A percentile compares a stretch with the other conserved stretches of the same genome.
Conservation (phyloP, 805 yeast genomes). For the Kazachstania psychrophila region DNA sequence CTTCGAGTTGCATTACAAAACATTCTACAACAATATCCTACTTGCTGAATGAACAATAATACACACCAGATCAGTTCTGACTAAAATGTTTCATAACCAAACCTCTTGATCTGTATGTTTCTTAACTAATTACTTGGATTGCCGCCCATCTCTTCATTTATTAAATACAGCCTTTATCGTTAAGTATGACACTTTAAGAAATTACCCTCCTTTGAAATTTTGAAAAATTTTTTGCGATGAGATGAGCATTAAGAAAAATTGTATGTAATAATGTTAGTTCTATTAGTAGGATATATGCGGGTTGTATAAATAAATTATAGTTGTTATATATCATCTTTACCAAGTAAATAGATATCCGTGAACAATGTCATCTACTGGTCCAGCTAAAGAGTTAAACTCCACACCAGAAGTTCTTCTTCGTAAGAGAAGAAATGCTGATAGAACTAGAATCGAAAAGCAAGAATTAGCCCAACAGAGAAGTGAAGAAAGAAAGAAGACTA, state of each 20-base stretch:
- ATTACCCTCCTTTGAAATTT: not conserved
- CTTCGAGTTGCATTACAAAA: no score
- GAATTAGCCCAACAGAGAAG: constrained; percentile 48
- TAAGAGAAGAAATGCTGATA: constrained; percentile 72
- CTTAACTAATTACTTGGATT: no score
- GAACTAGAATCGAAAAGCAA: constrained; percentile 64
- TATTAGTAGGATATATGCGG: no score
- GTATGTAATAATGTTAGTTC: not conserved
- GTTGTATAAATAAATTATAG: no score
- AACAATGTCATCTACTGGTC: constrained; percentile 3
- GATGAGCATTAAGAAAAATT: not conserved
- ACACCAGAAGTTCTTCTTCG: constrained; percentile 71
- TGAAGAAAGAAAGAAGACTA: constrained; percentile 37
- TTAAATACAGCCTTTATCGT: no score
- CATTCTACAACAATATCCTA: no score
- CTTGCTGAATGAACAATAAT: no score
- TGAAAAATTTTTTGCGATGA: constrained; percentile 13
- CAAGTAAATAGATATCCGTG: not conserved
- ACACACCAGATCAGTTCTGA: no score
- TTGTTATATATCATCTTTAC: not conserved
- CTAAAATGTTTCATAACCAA: no score
- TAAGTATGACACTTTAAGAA: no score
- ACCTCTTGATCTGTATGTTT: no score
- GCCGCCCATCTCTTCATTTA: no score
- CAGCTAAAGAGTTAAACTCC: constrained; percentile 30